Evolutionary conservation across 352 stramenopile species (phyloP), one percentile per base, ranked within the genome.

Genomic region (Pythium insidiosum): DNA sequence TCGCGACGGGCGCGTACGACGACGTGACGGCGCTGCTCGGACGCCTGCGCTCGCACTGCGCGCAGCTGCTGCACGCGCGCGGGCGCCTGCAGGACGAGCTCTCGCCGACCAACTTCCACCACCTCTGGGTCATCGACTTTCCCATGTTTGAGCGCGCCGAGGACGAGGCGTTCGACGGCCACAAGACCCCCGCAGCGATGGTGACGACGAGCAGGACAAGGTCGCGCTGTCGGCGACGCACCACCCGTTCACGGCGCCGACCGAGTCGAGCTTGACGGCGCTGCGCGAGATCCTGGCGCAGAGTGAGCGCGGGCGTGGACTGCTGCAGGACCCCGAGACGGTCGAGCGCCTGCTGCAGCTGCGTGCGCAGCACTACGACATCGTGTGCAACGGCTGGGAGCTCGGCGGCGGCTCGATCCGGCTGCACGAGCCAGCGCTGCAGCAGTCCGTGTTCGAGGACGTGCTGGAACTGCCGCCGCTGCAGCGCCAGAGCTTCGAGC

Each of bases 361-460:
- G n/a, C 78, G 68, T 3, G 81, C 71, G 0, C 79, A 93, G 60
- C 73, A 89, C 68, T 94, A 89, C 44, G 84, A 95, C 42, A 69
- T 95, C 21, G 84, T 94, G 6, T 92, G 76, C 70, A 93, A 95
- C 49, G 84, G 84, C 38, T 87, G 68, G 73, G 84, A 95, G 47
- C 57, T 95, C 13, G 84, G 84, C 6, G 84, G 84, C 22, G 84
- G 84, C 2, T 92, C 76, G 23, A 88, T 95, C 50, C 78, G 84
- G 59, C 80, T 95, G 40, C 84, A 95, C 56, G 50, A 81, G 23
- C 61, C 69, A 2, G 65, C 70, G 26, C 38, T 93, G 40, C 84
- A 95, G 47, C 63, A 88, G 44, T 56, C 62, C 1, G 63, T 94
- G 7, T 89, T 95, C 18, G 64, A 88, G 43, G 61, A 89, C 20